Evolutionary conservation across 2,329 filamentous ascomycete genomes (phyloP).

Genomic region (Cercospora canescens): DNA sequence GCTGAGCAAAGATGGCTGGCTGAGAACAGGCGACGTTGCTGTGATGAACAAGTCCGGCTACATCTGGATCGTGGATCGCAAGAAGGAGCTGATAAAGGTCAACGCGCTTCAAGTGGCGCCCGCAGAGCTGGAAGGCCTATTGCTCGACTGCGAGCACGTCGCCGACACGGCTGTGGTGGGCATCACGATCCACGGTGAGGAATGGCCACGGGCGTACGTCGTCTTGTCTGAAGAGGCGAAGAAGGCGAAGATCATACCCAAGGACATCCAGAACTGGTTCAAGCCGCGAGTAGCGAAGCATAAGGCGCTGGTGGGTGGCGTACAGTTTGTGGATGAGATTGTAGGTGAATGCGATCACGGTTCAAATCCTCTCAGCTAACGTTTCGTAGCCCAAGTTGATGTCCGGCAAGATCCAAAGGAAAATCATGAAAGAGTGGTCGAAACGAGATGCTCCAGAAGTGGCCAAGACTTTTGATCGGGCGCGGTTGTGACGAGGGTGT

Average conservation of each 20-base stretch:
- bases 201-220: slow-evolving; percentile 57
- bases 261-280: slow-evolving; percentile 41
- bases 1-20: slow-evolving; percentile 41
- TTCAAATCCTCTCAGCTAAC: not conserved
- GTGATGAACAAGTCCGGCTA: slow-evolving; percentile 34
- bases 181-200: slow-evolving; percentile 51
- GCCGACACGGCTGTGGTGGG: slow-evolving; percentile 59
- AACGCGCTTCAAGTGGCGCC: slow-evolving; percentile 30
- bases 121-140: slow-evolving; percentile 38
- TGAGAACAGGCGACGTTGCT: slow-evolving; percentile 39
- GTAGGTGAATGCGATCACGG: slow-evolving; percentile 11
- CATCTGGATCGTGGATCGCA: slow-evolving; percentile 40
- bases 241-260: slow-evolving; percentile 36
- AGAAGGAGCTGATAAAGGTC: slow-evolving; percentile 30
- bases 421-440: slow-evolving; percentile 58
- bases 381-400: slow-evolving; percentile 51
- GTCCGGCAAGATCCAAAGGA: slow-evolving; percentile 60
- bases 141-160: slow-evolving; percentile 54
- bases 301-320: slow-evolving; percentile 42
- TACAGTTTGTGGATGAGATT: slow-evolving; percentile 56
- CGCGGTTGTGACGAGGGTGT: slow-evolving; percentile 45
- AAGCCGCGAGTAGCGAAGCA: slow-evolving; percentile 42
- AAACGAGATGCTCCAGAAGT: slow-evolving; percentile 51
- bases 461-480: slow-evolving; percentile 22
- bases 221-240: slow-evolving; percentile 50